Percentiles rank a stretch among this genome's conserved stretches.
These are phyloP conservation scores for Raphidocelis subcapitata DNA, from an alignment of 139 green algal genomes.

Conservation along the genomic window DNA sequence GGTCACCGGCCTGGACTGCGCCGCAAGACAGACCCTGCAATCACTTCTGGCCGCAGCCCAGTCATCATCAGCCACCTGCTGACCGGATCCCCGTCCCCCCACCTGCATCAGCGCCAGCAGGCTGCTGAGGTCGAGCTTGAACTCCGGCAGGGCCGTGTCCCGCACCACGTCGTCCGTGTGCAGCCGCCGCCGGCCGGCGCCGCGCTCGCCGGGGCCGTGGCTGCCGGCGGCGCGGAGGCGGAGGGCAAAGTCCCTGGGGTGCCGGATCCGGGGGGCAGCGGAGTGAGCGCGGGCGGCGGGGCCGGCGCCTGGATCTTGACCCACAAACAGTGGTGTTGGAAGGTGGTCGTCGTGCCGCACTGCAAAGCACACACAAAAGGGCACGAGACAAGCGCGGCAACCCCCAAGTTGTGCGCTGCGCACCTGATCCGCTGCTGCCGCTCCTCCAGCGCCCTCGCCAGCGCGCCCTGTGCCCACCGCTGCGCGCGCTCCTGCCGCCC, in stretches of 20 bases:
- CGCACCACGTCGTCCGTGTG: neutral
- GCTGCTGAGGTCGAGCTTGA: constrained; percentile 44
- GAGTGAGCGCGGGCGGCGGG: no score
- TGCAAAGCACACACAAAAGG: no score
- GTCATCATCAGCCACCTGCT: no score
- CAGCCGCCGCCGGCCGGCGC: neutral
- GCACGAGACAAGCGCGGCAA: no score
- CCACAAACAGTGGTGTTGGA: no score
- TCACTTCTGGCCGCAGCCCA: no score
- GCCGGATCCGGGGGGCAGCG: neutral
- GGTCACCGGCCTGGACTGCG: no score
- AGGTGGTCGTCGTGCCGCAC: no score
- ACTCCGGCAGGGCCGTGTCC: constrained; percentile 53
- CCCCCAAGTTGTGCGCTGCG: no score
- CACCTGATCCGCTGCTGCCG: constrained; percentile 46
- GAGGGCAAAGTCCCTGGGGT: constrained; percentile 37
- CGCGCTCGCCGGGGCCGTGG: constrained; percentile 26
- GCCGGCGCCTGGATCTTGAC: no score
- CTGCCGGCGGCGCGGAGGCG: constrained; percentile 36
- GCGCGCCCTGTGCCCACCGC: constrained; percentile 23
- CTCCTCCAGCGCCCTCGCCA: constrained; percentile 44
- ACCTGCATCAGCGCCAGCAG: constrained; percentile 27
- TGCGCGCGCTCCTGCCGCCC: constrained; percentile 24
- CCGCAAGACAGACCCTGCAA: no score
- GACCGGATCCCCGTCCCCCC: neutral